Conservation (phyloP, 371 early-diverging fungal species). For the Lichtheimia ornata region DNA sequence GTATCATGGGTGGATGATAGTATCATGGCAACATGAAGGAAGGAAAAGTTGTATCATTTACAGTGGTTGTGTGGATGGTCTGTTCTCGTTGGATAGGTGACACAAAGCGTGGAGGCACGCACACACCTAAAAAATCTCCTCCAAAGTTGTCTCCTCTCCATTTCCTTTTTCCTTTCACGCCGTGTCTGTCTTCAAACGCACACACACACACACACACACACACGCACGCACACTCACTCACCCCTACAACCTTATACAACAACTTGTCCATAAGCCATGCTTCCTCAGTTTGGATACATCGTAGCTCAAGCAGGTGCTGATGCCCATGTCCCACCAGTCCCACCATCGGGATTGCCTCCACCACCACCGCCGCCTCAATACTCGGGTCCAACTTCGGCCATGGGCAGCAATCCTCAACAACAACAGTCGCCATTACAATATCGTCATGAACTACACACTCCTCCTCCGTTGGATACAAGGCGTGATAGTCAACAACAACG, state of each 20-base stretch:
- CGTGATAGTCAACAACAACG: not conserved
- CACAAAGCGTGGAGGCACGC: not conserved
- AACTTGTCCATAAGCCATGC: constrained; percentile 42
- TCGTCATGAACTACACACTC: constrained; percentile 1
- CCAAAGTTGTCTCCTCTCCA: not conserved
- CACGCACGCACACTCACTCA: too few species aligned
- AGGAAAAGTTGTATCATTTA: too few species aligned
- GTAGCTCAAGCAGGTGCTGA: constrained; percentile 54
- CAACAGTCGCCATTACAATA: constrained; percentile 4
- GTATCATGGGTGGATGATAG: too few species aligned
- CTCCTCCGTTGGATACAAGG: not conserved
- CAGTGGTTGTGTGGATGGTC: not conserved
- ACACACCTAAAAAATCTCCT: not conserved
- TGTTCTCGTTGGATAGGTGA: constrained; percentile 3
- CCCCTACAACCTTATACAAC: not conserved
- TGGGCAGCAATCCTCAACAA: constrained; percentile 3
- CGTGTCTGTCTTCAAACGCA: too few species aligned
- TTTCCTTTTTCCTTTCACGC: constrained; percentile 4
- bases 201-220: too few species aligned
- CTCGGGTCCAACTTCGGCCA: constrained; percentile 3
- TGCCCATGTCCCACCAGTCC: constrained; percentile 22
- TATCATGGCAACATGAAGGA: too few species aligned
- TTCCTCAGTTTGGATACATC: constrained; percentile 62
- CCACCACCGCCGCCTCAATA: constrained; percentile 2
- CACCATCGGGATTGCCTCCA: constrained; percentile 15